phyloP scores from a whole-genome alignment of 306 rosid species.

The Mimosa bimucronata region DNA sequence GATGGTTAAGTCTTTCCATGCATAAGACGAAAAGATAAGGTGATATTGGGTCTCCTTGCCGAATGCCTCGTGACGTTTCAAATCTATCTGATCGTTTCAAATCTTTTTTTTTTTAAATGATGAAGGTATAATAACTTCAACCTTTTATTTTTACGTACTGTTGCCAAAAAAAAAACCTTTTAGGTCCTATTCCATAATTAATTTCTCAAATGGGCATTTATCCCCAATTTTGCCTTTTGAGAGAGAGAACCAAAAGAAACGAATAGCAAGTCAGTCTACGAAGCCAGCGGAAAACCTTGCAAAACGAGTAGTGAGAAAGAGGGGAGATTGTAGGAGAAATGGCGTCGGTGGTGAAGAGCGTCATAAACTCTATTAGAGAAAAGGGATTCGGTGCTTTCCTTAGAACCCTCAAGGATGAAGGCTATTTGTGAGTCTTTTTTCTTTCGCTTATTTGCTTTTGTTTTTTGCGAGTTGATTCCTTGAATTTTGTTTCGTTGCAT shows the following conservation, averaged over 20 bases:
- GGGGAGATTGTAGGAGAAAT: slow-evolving; percentile 45
- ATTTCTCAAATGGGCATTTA: too few relatives aligned
- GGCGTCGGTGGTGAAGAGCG: slow-evolving; percentile 87
- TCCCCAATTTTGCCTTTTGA: too few relatives aligned
- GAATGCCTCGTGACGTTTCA: too few relatives aligned
- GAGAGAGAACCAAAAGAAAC: background rate
- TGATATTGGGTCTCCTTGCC: too few relatives aligned
- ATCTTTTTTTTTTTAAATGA: too few relatives aligned
- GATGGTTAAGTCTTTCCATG: too few relatives aligned
- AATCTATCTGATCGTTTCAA: too few relatives aligned
- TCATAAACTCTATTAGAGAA: slow-evolving; percentile 64
- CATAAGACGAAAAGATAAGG: too few relatives aligned
- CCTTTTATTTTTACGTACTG: too few relatives aligned
- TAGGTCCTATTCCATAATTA: too few relatives aligned
- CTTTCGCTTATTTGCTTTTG: background rate
- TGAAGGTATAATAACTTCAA: too few relatives aligned
- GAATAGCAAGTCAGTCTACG: background rate
- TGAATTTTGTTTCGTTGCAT: background rate
- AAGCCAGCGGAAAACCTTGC: background rate
- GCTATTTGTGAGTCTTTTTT: slow-evolving; percentile 58
- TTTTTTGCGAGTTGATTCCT: background rate
- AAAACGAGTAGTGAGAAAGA: background rate
- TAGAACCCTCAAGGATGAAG: slow-evolving; percentile 75
- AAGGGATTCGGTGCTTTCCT: slow-evolving; percentile 71
- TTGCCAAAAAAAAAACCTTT: too few relatives aligned